Conservation (phyloP, 805 yeast species). For the Torulaspora delbrueckii region DNA sequence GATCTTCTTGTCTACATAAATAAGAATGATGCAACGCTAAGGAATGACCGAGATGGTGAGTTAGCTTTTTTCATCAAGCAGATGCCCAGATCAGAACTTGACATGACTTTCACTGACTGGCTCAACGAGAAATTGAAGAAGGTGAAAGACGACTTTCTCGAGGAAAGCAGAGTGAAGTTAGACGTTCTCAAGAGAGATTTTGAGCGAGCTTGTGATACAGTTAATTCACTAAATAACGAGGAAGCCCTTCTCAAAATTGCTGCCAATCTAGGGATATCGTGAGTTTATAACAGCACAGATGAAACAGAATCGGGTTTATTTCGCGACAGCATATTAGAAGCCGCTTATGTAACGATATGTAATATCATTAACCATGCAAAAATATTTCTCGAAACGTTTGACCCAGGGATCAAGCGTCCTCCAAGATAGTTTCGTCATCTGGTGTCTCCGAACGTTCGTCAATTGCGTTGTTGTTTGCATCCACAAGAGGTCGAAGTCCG, state of each 20-base stretch:
- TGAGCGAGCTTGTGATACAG: constrained; percentile 7
- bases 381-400: not conserved
- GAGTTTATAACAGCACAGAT: not conserved
- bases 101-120: constrained; percentile 73
- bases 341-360: constrained; percentile 2
- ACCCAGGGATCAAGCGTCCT: constrained; percentile 10
- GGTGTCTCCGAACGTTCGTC: constrained; percentile 30
- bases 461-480: constrained; percentile 11
- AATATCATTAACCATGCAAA: not conserved
- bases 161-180: constrained; percentile 50
- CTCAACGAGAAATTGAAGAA: constrained; percentile 44
- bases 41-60: constrained; percentile 61
- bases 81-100: constrained; percentile 65
- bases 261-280: constrained; percentile 7
- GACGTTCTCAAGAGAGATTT: constrained; percentile 34
- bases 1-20: constrained; percentile 27
- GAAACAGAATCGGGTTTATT: not conserved
- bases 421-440: constrained; percentile 24
- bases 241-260: constrained; percentile 18
- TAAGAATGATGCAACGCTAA: constrained; percentile 23
- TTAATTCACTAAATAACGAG: constrained; percentile 17
- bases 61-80: constrained; percentile 58
- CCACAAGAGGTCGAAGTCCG: constrained; percentile 13
- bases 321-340: not conserved
- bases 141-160: constrained; percentile 45